Evolutionary conservation across 1,139 yeast species (phyloP).

Genomic region (Kurtzmaniella quercitrusa): DNA sequence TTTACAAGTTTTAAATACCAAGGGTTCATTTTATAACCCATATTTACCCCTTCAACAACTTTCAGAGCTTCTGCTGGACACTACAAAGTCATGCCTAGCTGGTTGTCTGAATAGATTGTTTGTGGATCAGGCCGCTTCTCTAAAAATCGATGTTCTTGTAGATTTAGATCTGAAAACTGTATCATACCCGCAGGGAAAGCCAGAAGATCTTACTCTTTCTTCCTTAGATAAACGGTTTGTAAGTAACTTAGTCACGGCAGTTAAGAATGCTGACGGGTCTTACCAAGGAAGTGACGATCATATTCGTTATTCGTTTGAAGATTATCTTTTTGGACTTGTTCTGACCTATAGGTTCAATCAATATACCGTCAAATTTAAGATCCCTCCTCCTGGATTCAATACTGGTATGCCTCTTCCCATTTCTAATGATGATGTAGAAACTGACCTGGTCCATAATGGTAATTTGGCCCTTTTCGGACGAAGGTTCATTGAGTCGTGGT

Average conservation of each 20-base stretch:
- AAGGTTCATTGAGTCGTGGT: conserved; percentile 64
- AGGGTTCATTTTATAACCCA: conserved; percentile 88
- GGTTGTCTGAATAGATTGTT: conserved; percentile 88
- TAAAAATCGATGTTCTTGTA: conserved; percentile 44
- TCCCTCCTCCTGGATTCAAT: conserved; percentile 43
- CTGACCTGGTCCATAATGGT: conserved; percentile 21
- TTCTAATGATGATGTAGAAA: conserved; percentile 7
- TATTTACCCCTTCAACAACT: conserved; percentile 89
- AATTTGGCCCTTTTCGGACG: conserved; percentile 41
- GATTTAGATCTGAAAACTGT: conserved; percentile 35
- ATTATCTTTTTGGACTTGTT: conserved; percentile 72
- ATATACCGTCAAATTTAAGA: conserved; percentile 44
- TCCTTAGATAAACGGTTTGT: conserved; percentile 74
- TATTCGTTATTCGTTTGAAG: conserved; percentile 84
- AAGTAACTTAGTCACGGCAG: conserved; percentile 29
- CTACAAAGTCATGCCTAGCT: conserved; percentile 63
- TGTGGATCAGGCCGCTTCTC: conserved; percentile 58
- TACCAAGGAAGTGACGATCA: conserved; percentile 82
- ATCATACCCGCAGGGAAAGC: conserved; percentile 40
- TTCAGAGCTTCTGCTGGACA: conserved; percentile 58
- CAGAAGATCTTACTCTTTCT: conserved; percentile 49
- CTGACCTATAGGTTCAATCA: conserved; percentile 68
- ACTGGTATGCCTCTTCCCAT: conserved; percentile 8
- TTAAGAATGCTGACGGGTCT: conserved; percentile 16
- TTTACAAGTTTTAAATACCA: conserved; percentile 71